These are phyloP conservation scores for Cystofilobasidium ferigula DNA, from an alignment of 768 basidiomycete species.

Conservation along the genomic window DNA sequence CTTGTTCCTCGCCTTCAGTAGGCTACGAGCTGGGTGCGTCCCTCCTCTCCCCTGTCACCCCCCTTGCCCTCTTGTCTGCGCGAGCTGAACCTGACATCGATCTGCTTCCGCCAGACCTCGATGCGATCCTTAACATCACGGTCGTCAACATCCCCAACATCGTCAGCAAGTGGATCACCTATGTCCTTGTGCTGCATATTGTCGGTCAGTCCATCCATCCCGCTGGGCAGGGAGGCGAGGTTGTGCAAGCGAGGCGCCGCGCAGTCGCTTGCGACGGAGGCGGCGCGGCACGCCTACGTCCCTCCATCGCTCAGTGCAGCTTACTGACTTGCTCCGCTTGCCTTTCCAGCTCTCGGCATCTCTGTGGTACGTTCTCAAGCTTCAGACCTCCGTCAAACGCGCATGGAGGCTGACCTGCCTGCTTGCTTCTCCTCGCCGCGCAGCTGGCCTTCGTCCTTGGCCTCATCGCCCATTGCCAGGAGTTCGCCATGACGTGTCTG, in stretches of 20 bases:
- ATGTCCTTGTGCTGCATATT: constrained; percentile 81
- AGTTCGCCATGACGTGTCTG: constrained; percentile 24
- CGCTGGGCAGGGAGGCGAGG: no score
- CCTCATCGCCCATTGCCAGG: constrained; percentile 14
- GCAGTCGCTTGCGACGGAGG: neutral
- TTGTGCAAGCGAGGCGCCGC: neutral
- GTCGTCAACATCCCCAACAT: constrained; percentile 65
- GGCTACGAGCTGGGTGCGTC: constrained; percentile 77
- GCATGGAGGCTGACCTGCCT: neutral
- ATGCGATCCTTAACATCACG: constrained; percentile 59
- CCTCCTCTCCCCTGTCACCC: neutral
- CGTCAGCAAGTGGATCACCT: constrained; percentile 89
- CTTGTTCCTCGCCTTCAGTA: constrained; percentile 66
- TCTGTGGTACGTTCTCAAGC: neutral
- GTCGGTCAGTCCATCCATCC: constrained; percentile 42
- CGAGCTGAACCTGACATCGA: neutral
- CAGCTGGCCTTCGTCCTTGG: constrained; percentile 12
- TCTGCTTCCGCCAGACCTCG: constrained; percentile 52
- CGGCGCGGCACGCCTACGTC: neutral
- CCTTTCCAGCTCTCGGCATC: constrained; percentile 15
- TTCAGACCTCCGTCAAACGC: neutral
- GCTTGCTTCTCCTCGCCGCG: no score
- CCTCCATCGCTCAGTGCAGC: constrained; percentile 45
- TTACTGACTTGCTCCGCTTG: constrained; percentile 40
- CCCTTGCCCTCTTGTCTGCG: constrained; percentile 5